Evolutionary conservation across 345 rosid species (phyloP), one percentile per base, ranked within the genome.

Genomic region (Chamaenerion angustifolium): DNA sequence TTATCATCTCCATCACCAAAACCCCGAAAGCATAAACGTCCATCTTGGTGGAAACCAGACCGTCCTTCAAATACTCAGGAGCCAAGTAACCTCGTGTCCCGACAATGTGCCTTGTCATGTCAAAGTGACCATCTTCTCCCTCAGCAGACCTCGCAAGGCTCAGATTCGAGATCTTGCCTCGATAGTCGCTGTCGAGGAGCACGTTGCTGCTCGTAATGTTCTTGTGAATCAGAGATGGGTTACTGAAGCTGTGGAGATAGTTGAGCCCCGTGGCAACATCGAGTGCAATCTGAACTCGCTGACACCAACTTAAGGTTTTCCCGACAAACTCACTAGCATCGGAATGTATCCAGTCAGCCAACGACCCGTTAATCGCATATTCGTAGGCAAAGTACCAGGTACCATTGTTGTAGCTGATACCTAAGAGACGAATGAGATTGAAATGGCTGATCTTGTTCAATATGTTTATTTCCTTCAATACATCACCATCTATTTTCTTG

Each of bases 1-100:
- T 86, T 23, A 86, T 64, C 50, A 86, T 86, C 82, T 83, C 95
- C 72, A 83, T 62, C 43, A 86, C 46, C 50, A 86, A 73, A 14
- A 90, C 94, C 52, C 98, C 98, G 9, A 76, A 86, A 4, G 92
- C 84, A 35, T 79, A 86, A 42, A 85, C 94, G 50, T 90, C 98
- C 8, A 90, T 60, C 51, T 83, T 83, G 2, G 94, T 72, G 15
- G 95, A 79, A 56, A 86, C 75, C 12, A 86, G 65, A 49, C 98
- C 98, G 23, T 85, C 80, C 63, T 86, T 89, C 0, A 86, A 63
- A 56, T 83, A 90, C 67, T 90, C 98, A 0, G 96, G 98, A 19
- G 96, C 79, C 83, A 90, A 65, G 51, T 86, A 90, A n/a, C 96
- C 94, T 43, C 83, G 82, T 16, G 82, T 80, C 44, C 95, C 96